Conservation (phyloP, 805 yeast genomes). For the Teunomyces pallodes region DNA sequence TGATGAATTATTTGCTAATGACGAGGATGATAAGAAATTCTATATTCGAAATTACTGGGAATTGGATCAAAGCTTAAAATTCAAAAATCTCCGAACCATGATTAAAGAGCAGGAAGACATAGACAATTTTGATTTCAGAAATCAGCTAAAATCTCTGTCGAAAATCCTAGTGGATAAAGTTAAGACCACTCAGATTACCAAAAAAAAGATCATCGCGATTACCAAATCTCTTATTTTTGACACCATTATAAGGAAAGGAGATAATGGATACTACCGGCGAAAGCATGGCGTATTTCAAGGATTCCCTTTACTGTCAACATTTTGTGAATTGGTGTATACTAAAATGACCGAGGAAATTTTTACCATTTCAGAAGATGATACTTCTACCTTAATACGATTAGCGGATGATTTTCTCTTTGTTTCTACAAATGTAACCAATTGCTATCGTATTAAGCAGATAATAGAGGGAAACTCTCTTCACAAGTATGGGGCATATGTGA, state of each 20-base stretch:
- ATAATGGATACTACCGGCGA: conserved; percentile 42
- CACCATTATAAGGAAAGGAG: conserved; percentile 43
- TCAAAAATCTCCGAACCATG: conserved; percentile 10
- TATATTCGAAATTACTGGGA: conserved; percentile 18
- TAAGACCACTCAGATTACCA: conserved; percentile 35
- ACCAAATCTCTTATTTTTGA: conserved; percentile 53
- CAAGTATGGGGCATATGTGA: conserved; percentile 34
- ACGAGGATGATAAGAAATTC: conserved; percentile 15
- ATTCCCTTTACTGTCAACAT: conserved; percentile 65
- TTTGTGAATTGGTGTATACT: conserved; percentile 75
- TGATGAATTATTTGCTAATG: conserved; percentile 23
- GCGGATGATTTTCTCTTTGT: conserved; percentile 87
- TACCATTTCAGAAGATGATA: conserved; percentile 15
- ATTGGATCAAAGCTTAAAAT: background rate
- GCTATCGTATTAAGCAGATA: conserved; percentile 15
- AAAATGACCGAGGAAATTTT: conserved; percentile 46
- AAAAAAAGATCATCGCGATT: conserved; percentile 43
- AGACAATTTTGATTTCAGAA: conserved; percentile 12
- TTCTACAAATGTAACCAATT: conserved; percentile 37
- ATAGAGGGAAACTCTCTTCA: conserved; percentile 20
- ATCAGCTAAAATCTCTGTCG: background rate
- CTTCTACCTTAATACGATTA: conserved; percentile 51
- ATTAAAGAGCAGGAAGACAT: conserved; percentile 13
- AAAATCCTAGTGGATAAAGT: conserved; percentile 25
- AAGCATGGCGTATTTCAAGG: conserved; percentile 83